Percentiles rank a stretch among this genome's conserved stretches.
phyloP scores from a whole-genome alignment of 106 monocot species.

The Allium cepa region DNA sequence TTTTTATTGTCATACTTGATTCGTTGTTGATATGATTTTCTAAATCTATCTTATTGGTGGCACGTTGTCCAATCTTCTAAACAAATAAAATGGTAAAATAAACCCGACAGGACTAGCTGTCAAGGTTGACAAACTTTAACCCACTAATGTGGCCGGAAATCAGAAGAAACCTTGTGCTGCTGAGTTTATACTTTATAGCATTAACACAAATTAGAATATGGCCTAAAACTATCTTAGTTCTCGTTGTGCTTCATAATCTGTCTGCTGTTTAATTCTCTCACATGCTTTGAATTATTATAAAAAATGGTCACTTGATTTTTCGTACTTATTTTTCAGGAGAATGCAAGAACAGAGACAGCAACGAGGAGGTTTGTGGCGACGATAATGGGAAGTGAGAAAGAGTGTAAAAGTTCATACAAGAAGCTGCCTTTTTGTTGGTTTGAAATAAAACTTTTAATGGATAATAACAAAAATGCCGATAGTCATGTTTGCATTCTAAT shows the following conservation, averaged over 20 bases:
- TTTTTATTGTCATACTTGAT: too few relatives aligned
- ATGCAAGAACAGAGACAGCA: conserved; percentile 77
- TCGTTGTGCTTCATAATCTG: not conserved
- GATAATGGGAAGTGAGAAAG: conserved; percentile 21
- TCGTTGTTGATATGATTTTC: too few relatives aligned
- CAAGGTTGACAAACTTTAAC: too few relatives aligned
- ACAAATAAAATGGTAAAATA: too few relatives aligned
- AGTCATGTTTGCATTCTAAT: not conserved
- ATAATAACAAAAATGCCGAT: not conserved
- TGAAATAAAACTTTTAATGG: not conserved
- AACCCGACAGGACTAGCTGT: too few relatives aligned
- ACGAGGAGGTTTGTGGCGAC: conserved; percentile 50
- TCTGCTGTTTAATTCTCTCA: not conserved
- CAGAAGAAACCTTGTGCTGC: not conserved
- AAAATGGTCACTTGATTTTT: not conserved
- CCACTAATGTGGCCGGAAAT: not conserved
- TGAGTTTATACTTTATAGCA: not conserved
- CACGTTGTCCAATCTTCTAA: too few relatives aligned
- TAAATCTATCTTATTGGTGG: too few relatives aligned
- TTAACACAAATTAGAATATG: not conserved
- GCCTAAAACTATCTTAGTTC: not conserved
- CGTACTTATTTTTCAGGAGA: conserved; percentile 25
- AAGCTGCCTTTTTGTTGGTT: conserved; percentile 2
- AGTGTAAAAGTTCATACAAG: not conserved
- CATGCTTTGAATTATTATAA: not conserved